Base-by-base conservation (phyloP, 257 asterid genomes). In the Gentiana dahurica region DNA sequence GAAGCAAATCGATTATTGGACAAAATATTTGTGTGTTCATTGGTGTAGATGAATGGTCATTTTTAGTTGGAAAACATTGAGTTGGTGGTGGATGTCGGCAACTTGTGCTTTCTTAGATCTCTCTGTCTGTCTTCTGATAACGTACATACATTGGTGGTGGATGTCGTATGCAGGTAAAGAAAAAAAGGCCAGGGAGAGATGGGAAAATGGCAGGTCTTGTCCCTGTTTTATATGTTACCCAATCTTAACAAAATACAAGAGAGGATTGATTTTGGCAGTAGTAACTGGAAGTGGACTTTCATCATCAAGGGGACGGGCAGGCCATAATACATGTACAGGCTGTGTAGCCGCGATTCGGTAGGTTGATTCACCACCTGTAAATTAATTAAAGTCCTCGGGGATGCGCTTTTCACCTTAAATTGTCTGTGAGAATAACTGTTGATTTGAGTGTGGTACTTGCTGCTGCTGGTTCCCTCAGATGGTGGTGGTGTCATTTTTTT, bases 191-290 rank as follows among this genome's bases (percentile, higher is more conserved):
- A 1, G 94, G 97, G 36, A 80, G 94, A 76, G 98, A 92, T 53
- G 98, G 98, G n/a, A 92, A 83, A 82, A 75, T 80, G 88, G 93
- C 93, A 1, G 98, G 98, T 45, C 87, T 92, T 41, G 98, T 92
- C 65, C 98, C 98, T 8, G 98, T 92, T 69, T 94, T 92, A 13
- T 92, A 92, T 65, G 94, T 92, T 73, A 85, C 79, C 53, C 87
- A 70, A 62, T 85, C 97, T 61, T 88, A 78, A 87, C 45, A 46
- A 38, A 12, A 5, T 24, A 24, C 24, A 24, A 24, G 24, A 24
- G 24, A 24, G 24, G 24, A 24, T 24, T 24, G 24, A 24, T 24
- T 24, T 24, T 24, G 24, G 24, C 24, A 24, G 24, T 24, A 65
- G 50, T 53, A 38, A 56, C 51, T 56, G 61, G 24, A 24, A 24